Evolutionary conservation across 106 monocot genomes (phyloP).

Genomic region (Alisma plantagoaquatica): DNA sequence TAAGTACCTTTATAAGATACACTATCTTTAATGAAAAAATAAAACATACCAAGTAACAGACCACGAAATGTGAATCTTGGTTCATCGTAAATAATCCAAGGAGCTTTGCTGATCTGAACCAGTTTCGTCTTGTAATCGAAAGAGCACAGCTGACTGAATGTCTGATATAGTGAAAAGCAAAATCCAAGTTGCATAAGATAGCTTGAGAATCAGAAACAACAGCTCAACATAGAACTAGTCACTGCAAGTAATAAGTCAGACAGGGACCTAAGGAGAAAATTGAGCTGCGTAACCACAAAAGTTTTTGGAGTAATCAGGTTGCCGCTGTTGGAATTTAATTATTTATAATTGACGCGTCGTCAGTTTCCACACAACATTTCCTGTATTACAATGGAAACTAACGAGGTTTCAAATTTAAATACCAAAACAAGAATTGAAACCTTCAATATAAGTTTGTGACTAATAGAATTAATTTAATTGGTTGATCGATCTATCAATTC

Average conservation of each 20-base stretch:
- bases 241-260: background rate
- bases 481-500: too few relatives aligned
- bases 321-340: background rate
- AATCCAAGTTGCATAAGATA: too few relatives aligned
- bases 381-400: too few relatives aligned
- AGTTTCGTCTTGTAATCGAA: slow-evolving; percentile 76
- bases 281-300: too few relatives aligned
- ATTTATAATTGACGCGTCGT: too few relatives aligned
- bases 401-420: too few relatives aligned
- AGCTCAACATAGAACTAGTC: slow-evolving; percentile 4
- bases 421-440: too few relatives aligned
- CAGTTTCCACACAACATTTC: too few relatives aligned
- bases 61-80: slow-evolving; percentile 95
- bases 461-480: too few relatives aligned
- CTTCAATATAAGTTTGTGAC: too few relatives aligned
- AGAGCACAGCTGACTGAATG: slow-evolving; percentile 87
- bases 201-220: too few relatives aligned
- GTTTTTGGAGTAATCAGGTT: background rate
- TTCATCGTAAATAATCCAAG: slow-evolving; percentile 90
- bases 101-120: slow-evolving; percentile 74
- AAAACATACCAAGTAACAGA: slow-evolving; percentile 74
- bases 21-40: background rate
- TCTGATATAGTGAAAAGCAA: slow-evolving; percentile 38
- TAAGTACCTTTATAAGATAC: background rate
- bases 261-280: too few relatives aligned